Base-by-base conservation (phyloP, 192 early-diverging fungal species). In the Jimgerdemannia lactiflua region DNA sequence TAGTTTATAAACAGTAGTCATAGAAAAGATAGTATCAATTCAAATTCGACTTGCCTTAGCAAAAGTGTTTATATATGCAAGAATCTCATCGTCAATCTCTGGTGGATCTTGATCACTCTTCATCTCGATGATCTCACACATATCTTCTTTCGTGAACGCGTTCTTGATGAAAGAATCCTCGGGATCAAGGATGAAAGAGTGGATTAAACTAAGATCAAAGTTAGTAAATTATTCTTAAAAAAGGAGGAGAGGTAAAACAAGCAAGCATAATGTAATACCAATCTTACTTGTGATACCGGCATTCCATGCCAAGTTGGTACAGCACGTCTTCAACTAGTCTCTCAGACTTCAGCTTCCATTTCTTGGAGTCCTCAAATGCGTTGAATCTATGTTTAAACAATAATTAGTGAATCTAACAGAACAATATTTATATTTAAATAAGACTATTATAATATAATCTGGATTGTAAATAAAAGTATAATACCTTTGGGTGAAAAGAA, bases 291-390 rank as follows among this genome's bases (percentile, higher is more conserved):
- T 76, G 70, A 42, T 42, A 71, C 49, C 39, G 69, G 41, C 70
- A 76, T 71, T n/a, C 65, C 75, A 71, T 70, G 70, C 75, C 75
- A 59, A 76, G 70, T 43, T 76, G 64, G 65, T 71, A 76, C 7
- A 76, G 70, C n/a, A 76, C 70, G 71, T 76, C 75, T 76, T 76
- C 70, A 65, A 76, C 75, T 65, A 43, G 71, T 69, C 39, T 76
- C 11, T 69, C 75, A 39, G 75, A 71, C 64, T 70, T 4, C 3
- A 76, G 65, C 63, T 65, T 70, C 75, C 75, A 76, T 76, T 76
- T 76, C 41, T 59, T 76, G n/a, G 63, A 71, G 44, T 70, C 71
- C 65, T 76, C 64, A 70, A 76, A 20, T 3, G 17, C 42, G 4
- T 64, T 39, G 66, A 76, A 76, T 66, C 75, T 76, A 64, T 41